Percentiles rank a stretch among this genome's conserved stretches.
Conservation (phyloP, 495 filamentous ascomycete species). For the Bryoglossum gracile region DNA sequence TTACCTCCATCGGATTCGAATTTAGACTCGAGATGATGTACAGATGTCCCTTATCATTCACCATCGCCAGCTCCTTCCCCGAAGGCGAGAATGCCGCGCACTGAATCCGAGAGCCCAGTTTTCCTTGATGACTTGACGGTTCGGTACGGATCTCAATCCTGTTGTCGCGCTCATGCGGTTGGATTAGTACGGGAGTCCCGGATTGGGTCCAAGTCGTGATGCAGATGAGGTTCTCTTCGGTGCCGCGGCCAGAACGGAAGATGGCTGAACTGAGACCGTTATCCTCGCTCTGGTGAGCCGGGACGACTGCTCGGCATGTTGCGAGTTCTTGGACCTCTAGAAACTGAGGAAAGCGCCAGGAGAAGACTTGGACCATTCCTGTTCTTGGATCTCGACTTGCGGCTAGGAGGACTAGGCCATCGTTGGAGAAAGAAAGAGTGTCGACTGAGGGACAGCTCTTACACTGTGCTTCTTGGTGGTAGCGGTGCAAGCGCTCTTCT, state of each 20-base stretch:
- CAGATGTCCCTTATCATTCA: constrained; percentile 32
- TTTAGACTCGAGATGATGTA: constrained; percentile 31
- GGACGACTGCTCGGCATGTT: constrained; percentile 29
- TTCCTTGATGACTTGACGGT: constrained; percentile 19
- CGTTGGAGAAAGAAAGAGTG: constrained; percentile 31
- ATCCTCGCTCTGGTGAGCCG: constrained; percentile 33
- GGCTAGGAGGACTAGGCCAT: constrained; percentile 31
- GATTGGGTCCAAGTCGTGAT: constrained; percentile 34
- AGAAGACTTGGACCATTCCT: constrained; percentile 29
- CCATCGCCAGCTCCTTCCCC: constrained; percentile 29
- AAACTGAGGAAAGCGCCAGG: constrained; percentile 31
- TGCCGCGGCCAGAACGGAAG: constrained; percentile 23
- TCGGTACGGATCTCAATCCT: constrained; percentile 28
- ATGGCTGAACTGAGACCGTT: constrained; percentile 30
- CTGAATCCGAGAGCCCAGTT: constrained; percentile 30
- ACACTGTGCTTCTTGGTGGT: constrained; percentile 28
- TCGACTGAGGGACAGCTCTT: constrained; percentile 29
- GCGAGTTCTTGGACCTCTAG: constrained; percentile 27
- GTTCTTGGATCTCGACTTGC: constrained; percentile 26
- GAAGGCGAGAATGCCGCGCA: constrained; percentile 29
- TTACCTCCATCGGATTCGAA: constrained; percentile 28
- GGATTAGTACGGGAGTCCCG: constrained; percentile 30
- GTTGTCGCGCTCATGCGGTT: constrained; percentile 30
- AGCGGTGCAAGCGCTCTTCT: constrained; percentile 30
- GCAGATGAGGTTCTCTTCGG: constrained; percentile 29